Evolutionary conservation across 805 yeast species (phyloP), one percentile per base, ranked within the genome.

Genomic region (Hemisphaericaspora nanyangensis): DNA sequence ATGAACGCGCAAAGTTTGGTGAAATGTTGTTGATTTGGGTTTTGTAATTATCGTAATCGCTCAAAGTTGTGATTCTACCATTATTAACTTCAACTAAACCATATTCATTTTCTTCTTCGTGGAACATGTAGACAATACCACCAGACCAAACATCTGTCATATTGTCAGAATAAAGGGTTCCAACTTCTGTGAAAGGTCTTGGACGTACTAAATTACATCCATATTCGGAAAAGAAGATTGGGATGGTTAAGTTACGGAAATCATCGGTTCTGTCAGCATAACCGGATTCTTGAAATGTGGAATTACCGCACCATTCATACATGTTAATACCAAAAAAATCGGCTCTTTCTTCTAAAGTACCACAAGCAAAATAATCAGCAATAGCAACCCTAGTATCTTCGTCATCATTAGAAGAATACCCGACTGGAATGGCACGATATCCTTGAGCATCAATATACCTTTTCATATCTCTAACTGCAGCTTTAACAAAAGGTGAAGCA

Each of bases 91-190:
- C 55, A 18, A 87, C 95, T 45, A 87, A 73, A 45, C 96, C 96
- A 58, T 86, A 87, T 49, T 85, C 61, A 65, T 88, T 88, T 34
- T 64, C 80, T 65, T 87, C 96, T 70, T 88, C 79, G 60, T 82
- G 85, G 68, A 85, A 87, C 93, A 85, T 85, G 74, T 88, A 87
- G 38, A 85, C 91, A 52, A 87, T 85, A 63, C 96, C 96, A 58
- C 96, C 96, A 30, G 95, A 85, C 93, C 95, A 88, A 37, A 87
- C 90, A 54, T 78, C 85, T 35, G 93, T 82, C 95, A 87, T 87
- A 19, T 85, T 65, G 45, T 63, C 69, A 24, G 80, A 63, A 66
- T 73, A 87, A 6, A 87, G 60, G 4, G 89, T 75, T 12, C 68
- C 74, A 43, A 87, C 85, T 58, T 87, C 95, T 26, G 80, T 71